Evolutionary conservation across 2,329 filamentous ascomycete genomes (phyloP).

Genomic region (Colletotrichum salicis): DNA sequence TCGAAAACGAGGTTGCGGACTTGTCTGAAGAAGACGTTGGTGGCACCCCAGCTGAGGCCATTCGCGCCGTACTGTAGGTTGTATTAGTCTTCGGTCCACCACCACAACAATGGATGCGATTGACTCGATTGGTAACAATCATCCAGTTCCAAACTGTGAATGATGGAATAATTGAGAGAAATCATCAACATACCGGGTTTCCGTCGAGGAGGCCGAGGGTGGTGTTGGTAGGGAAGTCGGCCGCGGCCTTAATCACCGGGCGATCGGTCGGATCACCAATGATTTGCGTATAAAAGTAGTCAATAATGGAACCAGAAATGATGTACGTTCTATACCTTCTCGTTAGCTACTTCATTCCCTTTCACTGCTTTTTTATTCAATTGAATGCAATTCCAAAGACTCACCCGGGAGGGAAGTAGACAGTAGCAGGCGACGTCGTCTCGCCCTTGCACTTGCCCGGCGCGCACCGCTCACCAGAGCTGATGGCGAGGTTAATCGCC

Average conservation of each 20-base stretch:
- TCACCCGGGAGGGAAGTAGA: conserved; percentile 52
- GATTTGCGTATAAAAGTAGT: conserved; percentile 84
- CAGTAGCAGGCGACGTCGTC: conserved; percentile 49
- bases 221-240: conserved; percentile 53
- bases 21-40: conserved; percentile 70
- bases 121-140: neutral
- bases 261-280: conserved; percentile 74
- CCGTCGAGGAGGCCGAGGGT: conserved; percentile 60
- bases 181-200: conserved; percentile 39
- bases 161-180: neutral
- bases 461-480: conserved; percentile 53
- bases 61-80: conserved; percentile 48
- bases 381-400: neutral
- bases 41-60: conserved; percentile 61
- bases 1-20: conserved; percentile 68
- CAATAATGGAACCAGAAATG: conserved; percentile 75
- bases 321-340: conserved; percentile 66
- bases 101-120: neutral
- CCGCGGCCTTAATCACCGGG: conserved; percentile 64
- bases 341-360: neutral
- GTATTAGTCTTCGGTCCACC: neutral
- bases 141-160: neutral
- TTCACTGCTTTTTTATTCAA: neutral
- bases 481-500: conserved; percentile 50
- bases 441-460: conserved; percentile 48